These are phyloP conservation scores for Pelargonium australe DNA, from an alignment of 441 rosid species.

Conservation along the genomic window DNA sequence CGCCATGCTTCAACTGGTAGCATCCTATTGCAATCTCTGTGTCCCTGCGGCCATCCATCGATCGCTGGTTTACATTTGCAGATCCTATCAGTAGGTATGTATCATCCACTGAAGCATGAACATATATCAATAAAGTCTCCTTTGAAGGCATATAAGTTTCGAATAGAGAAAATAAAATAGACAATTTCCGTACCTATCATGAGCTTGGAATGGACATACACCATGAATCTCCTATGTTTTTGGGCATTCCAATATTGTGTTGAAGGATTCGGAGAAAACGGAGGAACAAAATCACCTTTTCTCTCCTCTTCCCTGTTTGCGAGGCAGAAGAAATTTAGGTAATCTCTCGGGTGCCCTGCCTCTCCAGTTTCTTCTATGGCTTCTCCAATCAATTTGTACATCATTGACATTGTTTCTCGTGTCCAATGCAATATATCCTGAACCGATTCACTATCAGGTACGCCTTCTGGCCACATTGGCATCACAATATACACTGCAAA, in stretches of 20 bases:
- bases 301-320: constrained; percentile 69
- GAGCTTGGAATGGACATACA: constrained; percentile 89
- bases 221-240: constrained; percentile 74
- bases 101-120: constrained; percentile 54
- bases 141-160: neutral
- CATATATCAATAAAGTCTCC: neutral
- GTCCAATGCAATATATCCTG: constrained; percentile 87
- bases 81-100: constrained; percentile 63
- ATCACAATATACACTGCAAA: constrained; percentile 71
- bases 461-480: constrained; percentile 98
- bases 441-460: constrained; percentile 68
- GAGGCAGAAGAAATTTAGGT: constrained; percentile 76
- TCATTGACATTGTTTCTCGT: constrained; percentile 72
- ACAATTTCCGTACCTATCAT: constrained; percentile 56
- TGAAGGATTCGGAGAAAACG: constrained; percentile 41
- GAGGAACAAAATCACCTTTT: constrained; percentile 46
- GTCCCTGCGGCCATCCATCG: constrained; percentile 82
- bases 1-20: constrained; percentile 35
- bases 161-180: neutral
- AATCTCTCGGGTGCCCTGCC: constrained; percentile 59
- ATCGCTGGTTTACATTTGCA: constrained; percentile 78
- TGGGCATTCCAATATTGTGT: constrained; percentile 80
- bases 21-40: constrained; percentile 87
- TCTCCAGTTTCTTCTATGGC: constrained; percentile 49
- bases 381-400: constrained; percentile 64